Evolutionary conservation across 345 rosid genomes (phyloP), one percentile per base, ranked within the genome.

Genomic region (Balakata baccata): DNA sequence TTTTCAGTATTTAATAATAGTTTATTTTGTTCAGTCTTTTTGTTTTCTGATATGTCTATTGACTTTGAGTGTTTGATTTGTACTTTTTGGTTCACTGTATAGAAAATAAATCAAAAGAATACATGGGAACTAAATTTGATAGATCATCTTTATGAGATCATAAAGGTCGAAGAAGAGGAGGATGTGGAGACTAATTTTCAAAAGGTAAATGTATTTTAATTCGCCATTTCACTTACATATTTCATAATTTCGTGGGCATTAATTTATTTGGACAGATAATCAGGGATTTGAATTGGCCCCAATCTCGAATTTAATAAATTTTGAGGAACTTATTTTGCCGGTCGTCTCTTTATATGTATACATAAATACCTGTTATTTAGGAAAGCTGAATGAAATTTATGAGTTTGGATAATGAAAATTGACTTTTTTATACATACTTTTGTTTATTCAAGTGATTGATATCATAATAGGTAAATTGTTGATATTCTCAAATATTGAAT

Each of bases 121-220:
- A 75, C 78, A 25, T 75, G 74, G 78, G 78, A 75, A 25, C 49
- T 75, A 53, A 69, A 61, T 52, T 62, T 75, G 74, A 75, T 69
- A 9, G 78, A 69, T 63, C 78, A 92, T 85, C 92, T 94, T 47
- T 79, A 78, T 37, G 97, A 92, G 75, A 90, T 94, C 64, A 81
- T 94, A 49, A 94, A 89, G 87, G 97, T 89, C 66, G 98, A 94
- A 74, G 97, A 84, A 74, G 98, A 92, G 80, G 84, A 74, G 73
- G 93, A 90, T 62, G 79, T 81, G 10, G 98, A 94, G 83, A 92
- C 98, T 13, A 92, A 94, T 79, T 92, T 94, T 75, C 98, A 92
- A 62, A 94, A 94, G 94, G 98, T 94, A 70, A 56, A 70, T 73
- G 51, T 54, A 22, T 60, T 73, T 66, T 54, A 22, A 12, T 34